A percentile compares a stretch with the other conserved stretches of the same genome.
Conservation (phyloP, 2,329 filamentous ascomycete genomes). For the Rugonectria rugulosa region DNA sequence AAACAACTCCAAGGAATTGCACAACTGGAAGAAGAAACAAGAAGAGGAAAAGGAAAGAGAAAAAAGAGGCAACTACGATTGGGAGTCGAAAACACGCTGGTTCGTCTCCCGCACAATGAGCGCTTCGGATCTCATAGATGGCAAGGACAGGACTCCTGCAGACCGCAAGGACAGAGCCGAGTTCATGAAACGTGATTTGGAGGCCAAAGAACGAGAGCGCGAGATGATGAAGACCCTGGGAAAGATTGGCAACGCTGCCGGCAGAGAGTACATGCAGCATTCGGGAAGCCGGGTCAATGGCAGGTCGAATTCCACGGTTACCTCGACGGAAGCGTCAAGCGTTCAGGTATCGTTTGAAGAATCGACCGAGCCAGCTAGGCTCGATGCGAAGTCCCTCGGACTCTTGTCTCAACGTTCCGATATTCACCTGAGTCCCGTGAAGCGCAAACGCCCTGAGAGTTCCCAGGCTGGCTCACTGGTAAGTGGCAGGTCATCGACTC, state of each 20-base stretch:
- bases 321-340: slow-evolving; percentile 28
- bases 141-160: slow-evolving; percentile 63
- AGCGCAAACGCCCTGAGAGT: slow-evolving; percentile 64
- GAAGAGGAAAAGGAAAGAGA: slow-evolving; percentile 28
- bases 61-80: slow-evolving; percentile 60
- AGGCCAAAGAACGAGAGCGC: slow-evolving; percentile 74
- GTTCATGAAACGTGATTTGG: slow-evolving; percentile 68
- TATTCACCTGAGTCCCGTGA: slow-evolving; percentile 66
- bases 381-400: slow-evolving; percentile 52
- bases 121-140: slow-evolving; percentile 70
- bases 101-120: slow-evolving; percentile 61
- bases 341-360: slow-evolving; percentile 34
- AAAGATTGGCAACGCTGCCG: slow-evolving; percentile 69
- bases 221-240: slow-evolving; percentile 75
- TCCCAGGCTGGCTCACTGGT: slow-evolving; percentile 41
- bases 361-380: slow-evolving; percentile 42
- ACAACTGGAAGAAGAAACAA: slow-evolving; percentile 23
- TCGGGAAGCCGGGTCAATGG: slow-evolving; percentile 31
- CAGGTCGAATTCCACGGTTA: slow-evolving; percentile 19
- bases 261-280: slow-evolving; percentile 73
- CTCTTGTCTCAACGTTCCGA: slow-evolving; percentile 48
- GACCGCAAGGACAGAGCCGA: slow-evolving; percentile 71
- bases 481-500: slow-evolving; percentile 39
- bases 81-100: slow-evolving; percentile 63
- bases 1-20: slow-evolving; percentile 41